Base-by-base conservation (phyloP, 768 basidiomycete genomes). In the Pulveroboletus sp. region DNA sequence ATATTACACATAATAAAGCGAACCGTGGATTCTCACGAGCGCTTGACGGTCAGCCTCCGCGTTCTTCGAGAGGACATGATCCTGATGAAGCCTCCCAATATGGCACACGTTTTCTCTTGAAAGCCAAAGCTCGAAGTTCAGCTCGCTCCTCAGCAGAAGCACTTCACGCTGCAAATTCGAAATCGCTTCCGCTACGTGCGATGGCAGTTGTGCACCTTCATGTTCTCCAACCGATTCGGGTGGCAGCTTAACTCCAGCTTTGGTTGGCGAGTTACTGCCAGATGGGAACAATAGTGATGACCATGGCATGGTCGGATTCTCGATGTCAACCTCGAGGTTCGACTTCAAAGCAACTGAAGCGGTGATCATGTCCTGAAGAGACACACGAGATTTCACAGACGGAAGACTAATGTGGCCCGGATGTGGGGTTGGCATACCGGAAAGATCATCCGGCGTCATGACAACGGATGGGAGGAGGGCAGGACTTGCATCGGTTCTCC, bases 101-200 rank as follows among this genome's bases (percentile, higher is more conserved):
- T 92, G 88, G 61, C 82, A 81, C 43, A 86, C 77, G 50, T 90
- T 90, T 66, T 91, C 84, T 53, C 87, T 75, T 49, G 87, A 83
- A 35, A 87, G 70, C 87, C 90, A 94, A 21, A 85, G 72, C 69
- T 93, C 87, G 51, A 92, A 90, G 61, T 90, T 90, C 35, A 93
- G 79, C 55, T 93, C 90, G 61, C 83, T 90, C 41, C 85, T 75
- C 24, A 93, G 71, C 24, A 91, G 66, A 3, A 91, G 65, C 2
- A 87, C 75, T 59, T 93, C 88, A 37, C 85, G 75, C 64, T 94
- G 91, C 49, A 94, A 70, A 6, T 72, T 75, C 13, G 83, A 77
- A 25, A 93, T 81, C 9, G 82, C 83, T 45, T 82, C 77, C n/a
- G 73, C 72, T n/a, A 82, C 73, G 56, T 79, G 78, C 6, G 70